These are phyloP conservation scores for Trichosporon inkin DNA, from an alignment of 1,284 basidiomycete genomes.

Conservation along the genomic window DNA sequence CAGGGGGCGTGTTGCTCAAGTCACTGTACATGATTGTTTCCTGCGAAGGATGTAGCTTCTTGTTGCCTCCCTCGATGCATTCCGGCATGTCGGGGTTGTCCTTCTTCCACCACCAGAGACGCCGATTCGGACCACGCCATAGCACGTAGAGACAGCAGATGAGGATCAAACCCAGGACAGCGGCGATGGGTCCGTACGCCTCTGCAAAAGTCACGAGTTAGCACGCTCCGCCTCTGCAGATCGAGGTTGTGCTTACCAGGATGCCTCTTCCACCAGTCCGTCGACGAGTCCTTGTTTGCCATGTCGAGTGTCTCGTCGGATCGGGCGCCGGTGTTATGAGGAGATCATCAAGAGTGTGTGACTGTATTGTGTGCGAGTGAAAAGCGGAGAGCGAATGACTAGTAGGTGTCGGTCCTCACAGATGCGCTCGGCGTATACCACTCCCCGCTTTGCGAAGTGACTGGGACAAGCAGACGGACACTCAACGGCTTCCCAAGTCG, in stretches of 20 bases:
- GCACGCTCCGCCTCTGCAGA: background rate
- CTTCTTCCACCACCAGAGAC: conserved; percentile 8
- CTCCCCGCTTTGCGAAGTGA: background rate
- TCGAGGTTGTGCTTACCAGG: background rate
- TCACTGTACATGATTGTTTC: background rate
- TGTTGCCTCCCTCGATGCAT: background rate
- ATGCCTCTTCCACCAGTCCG: conserved; percentile 10
- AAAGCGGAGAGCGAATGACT: background rate
- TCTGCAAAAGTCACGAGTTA: background rate
- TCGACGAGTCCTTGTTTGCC: background rate
- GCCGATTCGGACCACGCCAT: conserved; percentile 4
- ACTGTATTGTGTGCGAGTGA: background rate
- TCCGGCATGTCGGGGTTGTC: background rate
- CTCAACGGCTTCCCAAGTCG: background rate
- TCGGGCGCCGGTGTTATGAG: background rate
- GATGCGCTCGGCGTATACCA: background rate
- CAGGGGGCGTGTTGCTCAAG: background rate
- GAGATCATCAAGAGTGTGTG: background rate
- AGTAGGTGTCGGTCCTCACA: background rate
- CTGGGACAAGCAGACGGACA: background rate
- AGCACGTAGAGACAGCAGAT: conserved; percentile 6
- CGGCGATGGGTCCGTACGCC: conserved; percentile 10
- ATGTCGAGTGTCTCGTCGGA: background rate
- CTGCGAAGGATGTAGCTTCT: background rate
- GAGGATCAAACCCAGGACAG: conserved; percentile 1